Conservation (phyloP, 2,329 filamentous ascomycete species). For the Aureobasidium subglaciale region DNA sequence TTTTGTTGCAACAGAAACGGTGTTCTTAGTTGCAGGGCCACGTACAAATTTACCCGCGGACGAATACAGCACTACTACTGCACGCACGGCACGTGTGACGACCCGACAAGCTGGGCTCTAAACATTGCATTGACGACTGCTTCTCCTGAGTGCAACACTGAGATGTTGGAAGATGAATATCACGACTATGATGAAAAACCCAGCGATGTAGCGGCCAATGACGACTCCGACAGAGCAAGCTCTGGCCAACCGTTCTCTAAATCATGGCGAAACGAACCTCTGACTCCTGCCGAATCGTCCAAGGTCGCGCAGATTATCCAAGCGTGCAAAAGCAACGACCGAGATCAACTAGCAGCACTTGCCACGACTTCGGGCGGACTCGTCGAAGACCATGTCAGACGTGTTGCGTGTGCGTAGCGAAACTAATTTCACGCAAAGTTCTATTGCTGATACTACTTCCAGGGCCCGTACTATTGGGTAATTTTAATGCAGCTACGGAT, state of each 20-base stretch:
- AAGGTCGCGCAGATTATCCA: slow-evolving; percentile 32
- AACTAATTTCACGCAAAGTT: slow-evolving; percentile 4
- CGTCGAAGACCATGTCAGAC: slow-evolving; percentile 52
- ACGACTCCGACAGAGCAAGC: not conserved
- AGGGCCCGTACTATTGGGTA: slow-evolving; percentile 57
- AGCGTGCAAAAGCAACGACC: slow-evolving; percentile 36
- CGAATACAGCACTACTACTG: not conserved
- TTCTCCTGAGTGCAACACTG: not conserved
- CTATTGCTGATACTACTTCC: not conserved
- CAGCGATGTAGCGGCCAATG: not conserved
- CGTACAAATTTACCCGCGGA: not conserved
- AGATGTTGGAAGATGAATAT: not conserved
- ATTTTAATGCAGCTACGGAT: slow-evolving; percentile 20
- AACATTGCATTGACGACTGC: not conserved
- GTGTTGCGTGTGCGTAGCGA: slow-evolving; percentile 62
- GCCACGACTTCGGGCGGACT: slow-evolving; percentile 40
- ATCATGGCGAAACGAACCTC: slow-evolving; percentile 20
- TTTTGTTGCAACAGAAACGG: not conserved
- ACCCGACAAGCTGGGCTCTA: not conserved
- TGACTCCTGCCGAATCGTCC: slow-evolving; percentile 18
- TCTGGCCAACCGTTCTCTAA: slow-evolving; percentile 18
- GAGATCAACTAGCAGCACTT: slow-evolving; percentile 34
- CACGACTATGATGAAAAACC: not conserved
- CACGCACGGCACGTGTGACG: not conserved
- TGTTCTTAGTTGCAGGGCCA: not conserved